These are phyloP conservation scores for Saturnispora sanitii DNA, from an alignment of 805 yeast genomes.

Conservation along the genomic window DNA sequence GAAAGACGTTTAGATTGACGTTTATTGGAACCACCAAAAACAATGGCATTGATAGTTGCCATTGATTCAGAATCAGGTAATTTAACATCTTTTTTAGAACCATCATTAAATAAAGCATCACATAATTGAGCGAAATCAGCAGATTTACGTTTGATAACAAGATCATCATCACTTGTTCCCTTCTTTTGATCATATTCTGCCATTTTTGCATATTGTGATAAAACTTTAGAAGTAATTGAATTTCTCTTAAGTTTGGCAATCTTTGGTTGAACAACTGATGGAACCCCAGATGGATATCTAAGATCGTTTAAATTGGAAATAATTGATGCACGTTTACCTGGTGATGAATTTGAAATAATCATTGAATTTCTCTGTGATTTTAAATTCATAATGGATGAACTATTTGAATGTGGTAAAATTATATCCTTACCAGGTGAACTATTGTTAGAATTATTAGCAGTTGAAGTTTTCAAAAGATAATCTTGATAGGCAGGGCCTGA, in stretches of 20 bases:
- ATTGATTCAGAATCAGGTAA: conserved; percentile 34
- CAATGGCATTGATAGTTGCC: conserved; percentile 41
- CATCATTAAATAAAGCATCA: conserved; percentile 69
- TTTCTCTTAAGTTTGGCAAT: conserved; percentile 41
- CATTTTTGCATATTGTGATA: conserved; percentile 64
- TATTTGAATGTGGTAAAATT: conserved; percentile 3
- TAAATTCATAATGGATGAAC: not conserved
- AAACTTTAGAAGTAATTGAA: conserved; percentile 60
- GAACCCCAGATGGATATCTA: conserved; percentile 1
- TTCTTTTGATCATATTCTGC: conserved; percentile 48
- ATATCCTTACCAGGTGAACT: conserved; percentile 3
- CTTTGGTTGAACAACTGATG: conserved; percentile 2
- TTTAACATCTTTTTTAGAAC: conserved; percentile 26
- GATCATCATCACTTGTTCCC: conserved; percentile 47
- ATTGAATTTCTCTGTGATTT: conserved; percentile 9
- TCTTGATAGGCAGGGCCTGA: conserved; percentile 17
- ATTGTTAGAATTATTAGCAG: conserved; percentile 6
- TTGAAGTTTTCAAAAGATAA: conserved; percentile 13
- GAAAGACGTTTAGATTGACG: conserved; percentile 12
- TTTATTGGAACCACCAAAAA: conserved; percentile 19
- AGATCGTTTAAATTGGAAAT: conserved; percentile 13
- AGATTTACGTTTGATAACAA: conserved; percentile 68
- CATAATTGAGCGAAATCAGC: conserved; percentile 70
- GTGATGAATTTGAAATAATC: conserved; percentile 15
- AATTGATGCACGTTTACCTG: conserved; percentile 14